phyloP scores from a whole-genome alignment of 495 filamentous ascomycete genomes.

The Lophiostoma macrostomum region DNA sequence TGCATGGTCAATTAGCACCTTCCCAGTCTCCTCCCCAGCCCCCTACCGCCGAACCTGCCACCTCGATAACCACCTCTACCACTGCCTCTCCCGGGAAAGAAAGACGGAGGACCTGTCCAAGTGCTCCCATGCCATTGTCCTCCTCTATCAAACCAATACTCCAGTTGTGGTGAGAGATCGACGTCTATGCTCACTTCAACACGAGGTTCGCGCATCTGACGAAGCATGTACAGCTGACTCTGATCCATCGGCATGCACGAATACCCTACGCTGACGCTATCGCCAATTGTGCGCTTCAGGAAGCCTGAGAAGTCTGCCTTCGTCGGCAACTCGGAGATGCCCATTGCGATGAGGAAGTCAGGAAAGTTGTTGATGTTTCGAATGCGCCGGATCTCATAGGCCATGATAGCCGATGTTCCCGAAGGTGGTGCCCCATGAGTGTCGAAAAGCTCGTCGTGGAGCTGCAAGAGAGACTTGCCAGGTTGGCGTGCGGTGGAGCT shows the following conservation, averaged over 20 bases:
- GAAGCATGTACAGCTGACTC: constrained; percentile 32
- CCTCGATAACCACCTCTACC: too few species aligned
- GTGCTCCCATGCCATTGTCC: too few species aligned
- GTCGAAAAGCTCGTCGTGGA: constrained; percentile 48
- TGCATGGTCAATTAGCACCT: too few species aligned
- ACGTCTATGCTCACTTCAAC: too few species aligned
- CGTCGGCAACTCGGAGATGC: constrained; percentile 34
- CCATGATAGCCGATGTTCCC: constrained; percentile 43
- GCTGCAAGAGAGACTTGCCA: constrained; percentile 37
- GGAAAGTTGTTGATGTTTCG: constrained; percentile 46
- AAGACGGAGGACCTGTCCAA: too few species aligned
- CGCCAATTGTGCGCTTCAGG: constrained; percentile 41
- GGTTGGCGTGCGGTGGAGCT: constrained; percentile 44
- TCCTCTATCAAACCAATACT: too few species aligned
- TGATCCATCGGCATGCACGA: constrained; percentile 38
- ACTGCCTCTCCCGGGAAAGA: too few species aligned
- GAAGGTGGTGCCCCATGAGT: constrained; percentile 48
- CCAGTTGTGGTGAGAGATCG: too few species aligned
- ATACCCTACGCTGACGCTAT: constrained; percentile 47
- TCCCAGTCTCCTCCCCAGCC: too few species aligned
- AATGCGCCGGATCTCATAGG: constrained; percentile 45
- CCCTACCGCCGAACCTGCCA: too few species aligned
- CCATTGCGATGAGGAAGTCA: constrained; percentile 46
- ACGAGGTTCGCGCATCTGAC: constrained; percentile 31
- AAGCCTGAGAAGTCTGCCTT: constrained; percentile 39